Conservation (phyloP, 1,284 basidiomycete genomes). For the Vanrija humicola region DNA sequence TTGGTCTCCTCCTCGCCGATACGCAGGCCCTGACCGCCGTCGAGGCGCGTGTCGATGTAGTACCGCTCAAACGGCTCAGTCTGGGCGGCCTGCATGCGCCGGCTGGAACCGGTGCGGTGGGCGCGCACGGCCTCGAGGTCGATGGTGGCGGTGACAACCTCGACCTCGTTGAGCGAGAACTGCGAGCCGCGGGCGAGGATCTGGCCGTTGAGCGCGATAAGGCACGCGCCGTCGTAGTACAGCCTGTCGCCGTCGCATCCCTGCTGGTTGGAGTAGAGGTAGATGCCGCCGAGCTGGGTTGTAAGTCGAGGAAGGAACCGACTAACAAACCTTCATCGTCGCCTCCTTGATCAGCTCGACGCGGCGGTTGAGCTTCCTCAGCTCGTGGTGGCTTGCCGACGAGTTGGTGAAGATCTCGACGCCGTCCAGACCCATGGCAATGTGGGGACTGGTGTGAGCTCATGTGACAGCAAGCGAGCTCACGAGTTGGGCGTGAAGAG, state of each 20-base stretch:
- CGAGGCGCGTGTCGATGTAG: constrained; percentile 71
- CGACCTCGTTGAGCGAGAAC: constrained; percentile 91
- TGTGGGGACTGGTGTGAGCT: constrained; percentile 69
- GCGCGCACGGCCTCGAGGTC: constrained; percentile 92
- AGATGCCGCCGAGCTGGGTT: constrained; percentile 82
- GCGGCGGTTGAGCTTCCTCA: constrained; percentile 85
- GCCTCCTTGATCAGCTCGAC: constrained; percentile 96
- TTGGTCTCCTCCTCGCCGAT: constrained; percentile 63
- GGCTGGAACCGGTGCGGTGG: constrained; percentile 72
- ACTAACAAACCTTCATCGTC: constrained; percentile 70
- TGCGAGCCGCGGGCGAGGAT: constrained; percentile 93
- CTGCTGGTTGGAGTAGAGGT: constrained; percentile 98
- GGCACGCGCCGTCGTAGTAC: constrained; percentile 95
- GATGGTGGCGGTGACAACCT: constrained; percentile 90
- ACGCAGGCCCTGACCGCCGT: constrained; percentile 54
- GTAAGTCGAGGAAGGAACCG: constrained; percentile 1
- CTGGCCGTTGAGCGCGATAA: constrained; percentile 91
- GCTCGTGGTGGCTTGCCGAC: constrained; percentile 93
- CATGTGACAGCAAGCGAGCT: constrained; percentile 6
- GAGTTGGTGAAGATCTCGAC: constrained; percentile 99
- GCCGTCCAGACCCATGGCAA: constrained; percentile 92
- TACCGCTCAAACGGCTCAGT: constrained; percentile 71
- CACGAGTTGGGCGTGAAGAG: constrained; percentile 93
- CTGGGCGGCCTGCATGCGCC: constrained; percentile 83
- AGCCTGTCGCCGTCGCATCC: constrained; percentile 96